Conservation (phyloP, 345 rosid genomes). For the Eucalyptus cloeziana region DNA sequence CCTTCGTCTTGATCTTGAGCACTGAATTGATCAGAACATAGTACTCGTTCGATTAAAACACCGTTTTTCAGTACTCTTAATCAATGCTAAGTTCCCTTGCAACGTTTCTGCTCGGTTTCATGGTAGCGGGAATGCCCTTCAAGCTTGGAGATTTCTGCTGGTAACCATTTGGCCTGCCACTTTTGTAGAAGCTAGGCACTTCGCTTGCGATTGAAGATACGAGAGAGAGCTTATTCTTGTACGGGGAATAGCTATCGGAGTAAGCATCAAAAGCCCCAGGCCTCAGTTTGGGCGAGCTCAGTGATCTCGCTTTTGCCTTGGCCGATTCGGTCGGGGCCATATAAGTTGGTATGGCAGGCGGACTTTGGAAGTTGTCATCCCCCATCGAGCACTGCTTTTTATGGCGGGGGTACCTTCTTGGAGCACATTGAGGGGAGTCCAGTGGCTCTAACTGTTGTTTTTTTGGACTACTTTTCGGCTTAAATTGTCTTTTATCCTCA, state of each 20-base stretch:
- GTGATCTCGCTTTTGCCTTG: conserved; percentile 68
- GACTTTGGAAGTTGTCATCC: conserved; percentile 40
- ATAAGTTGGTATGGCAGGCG: conserved; percentile 52
- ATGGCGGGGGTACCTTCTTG: conserved; percentile 38
- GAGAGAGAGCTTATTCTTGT: conserved; percentile 45
- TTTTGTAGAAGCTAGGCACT: conserved; percentile 12
- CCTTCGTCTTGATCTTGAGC: not conserved
- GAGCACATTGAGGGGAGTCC: conserved; percentile 16
- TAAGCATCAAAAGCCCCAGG: conserved; percentile 58
- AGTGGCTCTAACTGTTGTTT: conserved; percentile 2
- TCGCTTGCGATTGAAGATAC: conserved; percentile 29
- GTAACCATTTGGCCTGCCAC: conserved; percentile 23
- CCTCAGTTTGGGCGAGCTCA: conserved; percentile 63
- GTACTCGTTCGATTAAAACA: not conserved
- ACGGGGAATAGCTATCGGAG: conserved; percentile 75
- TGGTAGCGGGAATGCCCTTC: conserved; percentile 32
- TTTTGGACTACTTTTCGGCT: conserved; percentile 23
- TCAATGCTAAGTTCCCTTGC: conserved; percentile 47
- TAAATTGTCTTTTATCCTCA: conserved; percentile 25
- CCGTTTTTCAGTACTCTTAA: conserved; percentile 22
- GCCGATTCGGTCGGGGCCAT: conserved; percentile 95
- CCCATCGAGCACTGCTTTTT: conserved; percentile 51
- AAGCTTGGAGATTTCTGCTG: conserved; percentile 81
- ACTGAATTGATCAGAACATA: not conserved
- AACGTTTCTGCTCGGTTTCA: conserved; percentile 28